Conservation (phyloP, 106 monocot genomes). For the Phalaenopsis aphrodite region DNA sequence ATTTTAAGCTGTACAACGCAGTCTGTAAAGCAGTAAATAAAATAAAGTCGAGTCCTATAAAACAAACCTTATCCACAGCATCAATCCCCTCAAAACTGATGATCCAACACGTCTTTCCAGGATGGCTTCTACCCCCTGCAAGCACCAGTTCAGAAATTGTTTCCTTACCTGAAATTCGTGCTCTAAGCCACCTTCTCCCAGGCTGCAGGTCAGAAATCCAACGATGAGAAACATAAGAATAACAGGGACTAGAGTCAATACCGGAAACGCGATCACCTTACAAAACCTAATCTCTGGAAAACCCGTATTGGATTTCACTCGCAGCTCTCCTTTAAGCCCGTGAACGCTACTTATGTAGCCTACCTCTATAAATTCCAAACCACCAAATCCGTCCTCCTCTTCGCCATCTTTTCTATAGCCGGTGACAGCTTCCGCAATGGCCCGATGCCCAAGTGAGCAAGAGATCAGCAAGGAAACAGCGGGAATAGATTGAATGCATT, state of each 20-base stretch:
- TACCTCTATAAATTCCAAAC: constrained; percentile 29
- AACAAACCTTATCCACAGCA: constrained; percentile 59
- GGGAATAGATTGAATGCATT: not conserved
- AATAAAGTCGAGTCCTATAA: not conserved
- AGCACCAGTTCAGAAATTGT: constrained; percentile 55
- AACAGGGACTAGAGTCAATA: not conserved
- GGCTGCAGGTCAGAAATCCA: constrained; percentile 27
- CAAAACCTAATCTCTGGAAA: constrained; percentile 54
- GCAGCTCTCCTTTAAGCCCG: constrained; percentile 50
- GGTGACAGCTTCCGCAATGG: not conserved
- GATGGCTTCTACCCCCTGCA: constrained; percentile 51
- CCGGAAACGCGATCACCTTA: constrained; percentile 14
- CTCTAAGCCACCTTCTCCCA: constrained; percentile 80
- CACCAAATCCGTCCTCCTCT: not conserved
- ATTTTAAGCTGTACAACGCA: not conserved
- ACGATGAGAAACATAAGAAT: not conserved
- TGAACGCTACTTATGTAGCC: constrained; percentile 45
- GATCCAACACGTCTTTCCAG: constrained; percentile 78
- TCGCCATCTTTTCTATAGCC: not conserved
- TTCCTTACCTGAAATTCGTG: constrained; percentile 47
- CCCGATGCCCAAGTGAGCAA: not conserved
- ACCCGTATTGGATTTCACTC: constrained; percentile 41
- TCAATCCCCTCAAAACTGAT: constrained; percentile 58
- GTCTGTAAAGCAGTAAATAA: not conserved
- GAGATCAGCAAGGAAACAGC: not conserved